These are phyloP conservation scores for Auricularia sp. DNA, from an alignment of 768 basidiomycete species.

Conservation along the genomic window DNA sequence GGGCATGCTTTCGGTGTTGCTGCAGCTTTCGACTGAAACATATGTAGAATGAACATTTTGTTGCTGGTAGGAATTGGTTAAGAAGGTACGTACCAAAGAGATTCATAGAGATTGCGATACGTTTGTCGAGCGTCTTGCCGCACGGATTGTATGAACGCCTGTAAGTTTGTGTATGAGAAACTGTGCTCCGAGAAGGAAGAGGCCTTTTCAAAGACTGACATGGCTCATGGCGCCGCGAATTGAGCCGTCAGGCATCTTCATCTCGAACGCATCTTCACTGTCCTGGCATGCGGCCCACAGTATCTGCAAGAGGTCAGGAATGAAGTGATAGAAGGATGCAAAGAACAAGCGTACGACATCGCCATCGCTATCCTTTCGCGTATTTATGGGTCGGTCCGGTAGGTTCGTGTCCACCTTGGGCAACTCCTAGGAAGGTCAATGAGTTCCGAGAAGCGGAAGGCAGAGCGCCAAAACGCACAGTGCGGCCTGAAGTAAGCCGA, in stretches of 20 bases:
- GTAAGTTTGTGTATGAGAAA: background rate
- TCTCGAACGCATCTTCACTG: background rate
- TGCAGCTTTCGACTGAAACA: background rate
- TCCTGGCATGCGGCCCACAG: constrained; percentile 7
- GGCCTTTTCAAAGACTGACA: background rate
- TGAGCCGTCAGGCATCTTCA: background rate
- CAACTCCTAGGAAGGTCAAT: background rate
- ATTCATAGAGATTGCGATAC: background rate
- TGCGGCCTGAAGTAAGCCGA: background rate
- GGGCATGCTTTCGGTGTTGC: background rate
- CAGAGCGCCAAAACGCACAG: background rate
- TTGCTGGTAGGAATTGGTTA: background rate
- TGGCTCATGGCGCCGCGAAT: constrained; percentile 5
- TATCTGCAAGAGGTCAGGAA: background rate
- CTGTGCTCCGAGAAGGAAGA: background rate
- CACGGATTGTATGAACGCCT: constrained; percentile 2
- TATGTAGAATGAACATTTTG: too few species aligned
- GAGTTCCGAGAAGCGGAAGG: background rate
- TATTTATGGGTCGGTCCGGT: background rate
- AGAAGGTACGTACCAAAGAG: background rate
- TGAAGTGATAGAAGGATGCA: too few species aligned
- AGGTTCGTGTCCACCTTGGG: background rate
- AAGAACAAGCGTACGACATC: background rate
- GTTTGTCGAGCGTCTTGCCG: background rate
- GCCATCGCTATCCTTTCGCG: constrained; percentile 4